A percentile compares a stretch with the other conserved stretches of the same genome.
phyloP scores from a whole-genome alignment of 148 eudicot species.

The Pouteria glomerata region DNA sequence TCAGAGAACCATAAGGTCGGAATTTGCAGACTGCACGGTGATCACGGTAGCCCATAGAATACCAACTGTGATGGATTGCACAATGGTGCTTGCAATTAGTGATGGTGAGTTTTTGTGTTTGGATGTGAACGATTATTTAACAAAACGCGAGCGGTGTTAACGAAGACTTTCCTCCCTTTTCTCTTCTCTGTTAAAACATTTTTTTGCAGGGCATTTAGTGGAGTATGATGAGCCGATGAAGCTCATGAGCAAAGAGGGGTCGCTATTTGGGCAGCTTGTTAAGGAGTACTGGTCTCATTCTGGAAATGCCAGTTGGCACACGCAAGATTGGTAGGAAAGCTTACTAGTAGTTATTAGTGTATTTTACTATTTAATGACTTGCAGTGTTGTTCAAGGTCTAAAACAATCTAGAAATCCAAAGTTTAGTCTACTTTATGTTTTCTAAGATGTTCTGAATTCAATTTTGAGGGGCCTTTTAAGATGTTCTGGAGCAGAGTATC shows the following conservation, averaged over 20 bases:
- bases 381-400: no score
- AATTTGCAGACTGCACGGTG: conserved; percentile 37
- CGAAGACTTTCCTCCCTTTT: no score
- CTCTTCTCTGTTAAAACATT: no score
- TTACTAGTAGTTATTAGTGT: no score
- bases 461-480: background rate
- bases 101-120: background rate
- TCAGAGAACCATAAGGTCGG: conserved; percentile 47
- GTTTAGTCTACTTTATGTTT: no score
- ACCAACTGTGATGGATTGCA: background rate
- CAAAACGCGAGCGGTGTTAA: no score
- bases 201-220: conserved; percentile 48
- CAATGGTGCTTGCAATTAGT: background rate
- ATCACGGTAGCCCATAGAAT: background rate
- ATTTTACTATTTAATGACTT: no score
- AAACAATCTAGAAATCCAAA: no score
- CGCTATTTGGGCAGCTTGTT: conserved; percentile 66
- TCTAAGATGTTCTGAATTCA: background rate
- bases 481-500: background rate
- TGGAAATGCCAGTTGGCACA: background rate
- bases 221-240: conserved; percentile 74
- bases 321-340: conserved; percentile 1
- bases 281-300: conserved; percentile 80
- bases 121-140: no score
- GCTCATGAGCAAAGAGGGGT: conserved; percentile 60